These are phyloP conservation scores for Dactylorhiza incarnata DNA, from an alignment of 106 monocot genomes.

Conservation along the genomic window DNA sequence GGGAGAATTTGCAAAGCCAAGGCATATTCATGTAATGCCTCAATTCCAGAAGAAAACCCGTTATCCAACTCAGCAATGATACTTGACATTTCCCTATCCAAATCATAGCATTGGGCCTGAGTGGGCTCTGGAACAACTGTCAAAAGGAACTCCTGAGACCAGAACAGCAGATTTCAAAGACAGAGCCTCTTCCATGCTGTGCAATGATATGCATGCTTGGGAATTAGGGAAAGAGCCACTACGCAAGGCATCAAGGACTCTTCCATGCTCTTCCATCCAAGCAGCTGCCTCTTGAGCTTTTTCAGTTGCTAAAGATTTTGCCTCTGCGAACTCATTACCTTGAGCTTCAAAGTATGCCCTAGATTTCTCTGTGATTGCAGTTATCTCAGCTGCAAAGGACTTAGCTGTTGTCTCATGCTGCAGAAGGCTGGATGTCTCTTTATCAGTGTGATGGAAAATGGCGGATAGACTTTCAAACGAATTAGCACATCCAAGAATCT, in stretches of 20 bases:
- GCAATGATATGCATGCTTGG: conserved; percentile 30
- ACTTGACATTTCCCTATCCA: conserved; percentile 74
- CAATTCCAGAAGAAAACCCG: conserved; percentile 59
- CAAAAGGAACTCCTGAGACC: conserved; percentile 73
- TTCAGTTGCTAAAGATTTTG: conserved; percentile 64
- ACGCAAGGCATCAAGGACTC: conserved; percentile 66
- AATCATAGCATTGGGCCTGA: conserved; percentile 71
- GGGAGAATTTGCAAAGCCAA: conserved; percentile 80
- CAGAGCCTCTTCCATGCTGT: conserved; percentile 54
- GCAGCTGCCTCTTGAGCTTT: conserved; percentile 58
- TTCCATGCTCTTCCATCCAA: conserved; percentile 88
- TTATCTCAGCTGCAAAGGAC: conserved; percentile 66
- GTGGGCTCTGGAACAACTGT: conserved; percentile 94
- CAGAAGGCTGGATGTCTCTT: conserved; percentile 71
- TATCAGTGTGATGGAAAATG: conserved; percentile 64
- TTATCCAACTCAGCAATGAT: conserved; percentile 56
- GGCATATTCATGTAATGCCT: conserved; percentile 65
- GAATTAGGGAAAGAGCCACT: conserved; percentile 47
- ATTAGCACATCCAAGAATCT: conserved; percentile 62
- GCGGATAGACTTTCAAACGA: conserved; percentile 59
- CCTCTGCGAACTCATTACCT: conserved; percentile 60
- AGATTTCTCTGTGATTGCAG: conserved; percentile 58
- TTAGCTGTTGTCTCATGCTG: conserved; percentile 81
- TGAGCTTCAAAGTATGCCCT: conserved; percentile 67
- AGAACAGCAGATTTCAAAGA: conserved; percentile 77